Percentiles rank a stretch among this genome's conserved stretches.
These are phyloP conservation scores for Trametes punicea DNA, from an alignment of 768 basidiomycete genomes.

Conservation along the genomic window DNA sequence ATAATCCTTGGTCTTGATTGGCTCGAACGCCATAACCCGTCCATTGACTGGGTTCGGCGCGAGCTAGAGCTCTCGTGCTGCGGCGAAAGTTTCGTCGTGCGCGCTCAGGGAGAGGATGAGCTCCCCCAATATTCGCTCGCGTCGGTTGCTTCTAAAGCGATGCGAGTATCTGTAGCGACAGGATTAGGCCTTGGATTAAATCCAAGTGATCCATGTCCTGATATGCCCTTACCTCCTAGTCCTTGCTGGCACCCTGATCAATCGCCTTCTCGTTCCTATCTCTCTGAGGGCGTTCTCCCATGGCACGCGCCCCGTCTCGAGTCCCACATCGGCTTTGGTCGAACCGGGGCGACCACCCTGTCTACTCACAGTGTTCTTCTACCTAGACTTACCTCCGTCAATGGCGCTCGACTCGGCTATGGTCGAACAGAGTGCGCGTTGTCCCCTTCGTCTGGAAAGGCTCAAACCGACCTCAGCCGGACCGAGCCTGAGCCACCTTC, in stretches of 20 bases:
- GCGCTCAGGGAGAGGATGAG: neutral
- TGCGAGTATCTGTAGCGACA: neutral
- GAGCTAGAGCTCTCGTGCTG: conserved; percentile 28
- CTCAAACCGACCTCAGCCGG: neutral
- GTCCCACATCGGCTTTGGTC: conserved; percentile 1
- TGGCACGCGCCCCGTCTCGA: conserved; percentile 2
- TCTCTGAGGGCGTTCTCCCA: neutral
- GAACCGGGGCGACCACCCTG: neutral
- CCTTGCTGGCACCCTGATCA: neutral
- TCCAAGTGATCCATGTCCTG: neutral
- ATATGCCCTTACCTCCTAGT: neutral
- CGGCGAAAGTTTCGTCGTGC: neutral
- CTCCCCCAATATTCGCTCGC: neutral
- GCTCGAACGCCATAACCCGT: conserved; percentile 36
- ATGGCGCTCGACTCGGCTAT: neutral
- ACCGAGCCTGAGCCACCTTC: neutral
- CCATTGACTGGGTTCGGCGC: conserved; percentile 33
- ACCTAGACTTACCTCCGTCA: neutral
- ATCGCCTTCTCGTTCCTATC: neutral
- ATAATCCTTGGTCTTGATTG: conserved; percentile 38
- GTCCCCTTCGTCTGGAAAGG: neutral
- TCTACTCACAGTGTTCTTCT: neutral
- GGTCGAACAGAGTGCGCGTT: conserved; percentile 2
- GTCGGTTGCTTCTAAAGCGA: neutral
- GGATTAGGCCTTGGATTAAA: neutral